Evolutionary conservation across 2,329 filamentous ascomycete species (phyloP).

Genomic region (Scedosporium aurantiacum): DNA sequence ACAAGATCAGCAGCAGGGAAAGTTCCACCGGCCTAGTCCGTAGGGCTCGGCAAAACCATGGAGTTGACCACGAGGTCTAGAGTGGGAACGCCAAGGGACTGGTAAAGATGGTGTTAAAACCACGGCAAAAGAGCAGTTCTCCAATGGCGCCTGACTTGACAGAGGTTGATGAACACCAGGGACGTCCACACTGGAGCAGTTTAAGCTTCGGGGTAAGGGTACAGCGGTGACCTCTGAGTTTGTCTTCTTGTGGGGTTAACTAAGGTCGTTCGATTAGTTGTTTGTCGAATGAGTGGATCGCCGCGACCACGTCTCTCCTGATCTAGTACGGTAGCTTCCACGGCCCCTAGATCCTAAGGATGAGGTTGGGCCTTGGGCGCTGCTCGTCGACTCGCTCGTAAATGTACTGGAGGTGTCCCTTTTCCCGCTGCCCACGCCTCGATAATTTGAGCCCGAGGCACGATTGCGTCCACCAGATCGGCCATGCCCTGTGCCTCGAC

Average conservation of each 20-base stretch:
- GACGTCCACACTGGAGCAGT: too few species aligned
- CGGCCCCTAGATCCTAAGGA: conserved; percentile 10
- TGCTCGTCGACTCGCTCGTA: conserved; percentile 13
- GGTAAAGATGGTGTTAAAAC: too few species aligned
- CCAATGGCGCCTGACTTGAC: too few species aligned
- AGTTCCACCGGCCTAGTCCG: neutral
- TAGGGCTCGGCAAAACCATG: neutral
- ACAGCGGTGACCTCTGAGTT: too few species aligned
- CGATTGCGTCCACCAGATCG: conserved; percentile 19
- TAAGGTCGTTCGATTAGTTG: neutral
- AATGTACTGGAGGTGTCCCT: conserved; percentile 21
- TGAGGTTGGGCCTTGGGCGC: conserved; percentile 10
- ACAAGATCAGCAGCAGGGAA: neutral
- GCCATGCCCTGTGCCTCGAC: conserved; percentile 14
- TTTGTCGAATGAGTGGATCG: neutral
- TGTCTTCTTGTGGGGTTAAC: neutral
- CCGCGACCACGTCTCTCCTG: conserved; percentile 4
- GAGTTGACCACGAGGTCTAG: neutral
- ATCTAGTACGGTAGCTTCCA: neutral
- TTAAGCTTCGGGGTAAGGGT: too few species aligned
- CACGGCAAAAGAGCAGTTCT: too few species aligned
- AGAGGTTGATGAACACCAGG: too few species aligned
- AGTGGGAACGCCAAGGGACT: neutral
- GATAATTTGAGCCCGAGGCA: conserved; percentile 13
- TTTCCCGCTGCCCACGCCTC: conserved; percentile 20